Conservation (phyloP, 1,284 basidiomycete genomes). For the Lentinula novae-zelandiae region DNA sequence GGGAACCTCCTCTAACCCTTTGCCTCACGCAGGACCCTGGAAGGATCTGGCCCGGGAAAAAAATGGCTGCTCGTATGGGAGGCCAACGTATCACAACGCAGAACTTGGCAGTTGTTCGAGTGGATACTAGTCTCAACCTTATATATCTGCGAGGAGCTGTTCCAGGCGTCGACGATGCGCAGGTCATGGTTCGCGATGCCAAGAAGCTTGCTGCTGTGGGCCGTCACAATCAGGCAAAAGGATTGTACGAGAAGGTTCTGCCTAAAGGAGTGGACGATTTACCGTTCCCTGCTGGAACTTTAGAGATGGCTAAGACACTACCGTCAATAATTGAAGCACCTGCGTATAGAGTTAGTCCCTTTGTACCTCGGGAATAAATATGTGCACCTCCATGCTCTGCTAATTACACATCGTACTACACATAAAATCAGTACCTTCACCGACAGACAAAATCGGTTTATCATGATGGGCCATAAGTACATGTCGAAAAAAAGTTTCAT, state of each 20-base stretch:
- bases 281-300: constrained; percentile 91
- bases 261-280: constrained; percentile 80
- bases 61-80: constrained; percentile 97
- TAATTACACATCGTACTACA: no score
- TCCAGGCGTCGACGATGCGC: constrained; percentile 74
- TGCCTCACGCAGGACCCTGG: constrained; percentile 74
- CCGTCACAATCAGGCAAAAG: constrained; percentile 65
- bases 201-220: constrained; percentile 71
- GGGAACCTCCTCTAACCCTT: constrained; percentile 10
- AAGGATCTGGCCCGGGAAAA: constrained; percentile 93
- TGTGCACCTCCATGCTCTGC: no score
- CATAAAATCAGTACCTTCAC: no score
- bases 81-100: constrained; percentile 80
- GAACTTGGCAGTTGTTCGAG: constrained; percentile 86
- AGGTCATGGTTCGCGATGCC: constrained; percentile 75
- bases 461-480: no score
- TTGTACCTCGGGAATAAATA: constrained; percentile 65
- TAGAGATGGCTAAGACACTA: constrained; percentile 64
- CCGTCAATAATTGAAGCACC: constrained; percentile 68
- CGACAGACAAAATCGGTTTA: no score
- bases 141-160: constrained; percentile 81
- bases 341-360: constrained; percentile 71
- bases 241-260: constrained; percentile 79
- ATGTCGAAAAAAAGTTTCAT: no score
- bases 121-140: constrained; percentile 84